Evolutionary conservation across 805 yeast species (phyloP).

Genomic region (Geotrichum ghanense): DNA sequence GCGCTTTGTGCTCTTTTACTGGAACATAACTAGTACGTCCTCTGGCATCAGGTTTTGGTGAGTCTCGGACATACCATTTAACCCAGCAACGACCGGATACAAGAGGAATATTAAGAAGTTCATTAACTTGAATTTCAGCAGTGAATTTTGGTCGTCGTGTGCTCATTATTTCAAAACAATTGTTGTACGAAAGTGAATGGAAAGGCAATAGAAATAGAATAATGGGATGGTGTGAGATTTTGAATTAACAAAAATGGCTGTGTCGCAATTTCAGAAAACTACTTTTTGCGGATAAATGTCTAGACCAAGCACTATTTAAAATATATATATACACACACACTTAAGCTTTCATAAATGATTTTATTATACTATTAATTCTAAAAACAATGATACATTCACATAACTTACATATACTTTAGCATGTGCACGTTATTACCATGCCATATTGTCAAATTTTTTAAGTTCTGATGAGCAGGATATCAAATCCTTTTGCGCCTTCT

Average conservation of each 20-base stretch:
- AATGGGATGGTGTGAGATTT: background rate
- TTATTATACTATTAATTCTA: no score
- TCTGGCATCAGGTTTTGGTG: conserved; percentile 31
- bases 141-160: conserved; percentile 47
- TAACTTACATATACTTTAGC: no score
- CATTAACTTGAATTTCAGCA: conserved; percentile 47
- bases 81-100: conserved; percentile 56
- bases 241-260: conserved; percentile 59
- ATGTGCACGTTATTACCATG: no score
- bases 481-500: conserved; percentile 68
- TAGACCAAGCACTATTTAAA: background rate
- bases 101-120: conserved; percentile 77
- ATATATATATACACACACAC: no score
- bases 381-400: no score
- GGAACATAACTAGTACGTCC: conserved; percentile 35
- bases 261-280: conserved; percentile 76
- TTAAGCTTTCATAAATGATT: no score
- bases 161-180: background rate
- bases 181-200: background rate
- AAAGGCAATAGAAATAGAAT: background rate
- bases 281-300: no score
- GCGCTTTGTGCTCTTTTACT: conserved; percentile 42
- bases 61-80: conserved; percentile 50
- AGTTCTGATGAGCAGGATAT: conserved; percentile 45
- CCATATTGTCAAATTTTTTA: conserved; percentile 47